These are phyloP conservation scores for Lentinula edodes DNA, from an alignment of 768 basidiomycete genomes.

Conservation along the genomic window DNA sequence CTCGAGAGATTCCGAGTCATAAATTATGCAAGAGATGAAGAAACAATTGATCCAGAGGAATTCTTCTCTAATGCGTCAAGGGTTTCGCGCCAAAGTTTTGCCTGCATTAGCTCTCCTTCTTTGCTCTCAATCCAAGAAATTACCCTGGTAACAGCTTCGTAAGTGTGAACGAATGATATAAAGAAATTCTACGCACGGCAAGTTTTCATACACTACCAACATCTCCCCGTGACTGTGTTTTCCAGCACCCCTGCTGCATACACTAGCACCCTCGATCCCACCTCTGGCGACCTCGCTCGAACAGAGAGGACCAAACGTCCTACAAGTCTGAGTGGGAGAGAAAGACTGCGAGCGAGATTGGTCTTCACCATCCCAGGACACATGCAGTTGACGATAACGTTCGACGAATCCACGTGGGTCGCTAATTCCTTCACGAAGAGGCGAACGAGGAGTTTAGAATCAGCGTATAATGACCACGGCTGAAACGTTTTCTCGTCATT, in stretches of 20 bases:
- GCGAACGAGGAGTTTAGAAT: conserved; percentile 13
- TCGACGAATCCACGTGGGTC: conserved; percentile 9
- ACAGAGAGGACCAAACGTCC: not conserved
- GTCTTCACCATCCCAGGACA: conserved; percentile 16
- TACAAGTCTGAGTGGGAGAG: not conserved
- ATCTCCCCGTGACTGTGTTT: conserved; percentile 13
- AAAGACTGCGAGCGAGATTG: conserved; percentile 6
- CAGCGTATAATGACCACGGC: conserved; percentile 9
- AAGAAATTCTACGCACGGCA: not conserved
- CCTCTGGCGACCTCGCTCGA: conserved; percentile 10
- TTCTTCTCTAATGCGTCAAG: conserved; percentile 3
- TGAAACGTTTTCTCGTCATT: conserved; percentile 8
- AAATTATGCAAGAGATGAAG: not conserved
- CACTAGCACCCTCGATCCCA: conserved; percentile 11
- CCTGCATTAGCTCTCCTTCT: conserved; percentile 11
- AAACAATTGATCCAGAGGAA: conserved; percentile 7
- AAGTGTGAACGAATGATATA: not conserved
- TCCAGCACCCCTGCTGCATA: conserved; percentile 11
- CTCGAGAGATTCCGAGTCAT: too few species aligned
- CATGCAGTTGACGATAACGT: conserved; percentile 15
- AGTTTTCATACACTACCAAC: conserved; percentile 8
- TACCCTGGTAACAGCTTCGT: not conserved
- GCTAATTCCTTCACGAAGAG: conserved; percentile 12
- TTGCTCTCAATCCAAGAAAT: conserved; percentile 4
- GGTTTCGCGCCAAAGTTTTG: conserved; percentile 13